Percentiles rank a stretch among this genome's conserved stretches.
Conservation (phyloP, 2,329 filamentous ascomycete genomes). For the Coniella vitis region DNA sequence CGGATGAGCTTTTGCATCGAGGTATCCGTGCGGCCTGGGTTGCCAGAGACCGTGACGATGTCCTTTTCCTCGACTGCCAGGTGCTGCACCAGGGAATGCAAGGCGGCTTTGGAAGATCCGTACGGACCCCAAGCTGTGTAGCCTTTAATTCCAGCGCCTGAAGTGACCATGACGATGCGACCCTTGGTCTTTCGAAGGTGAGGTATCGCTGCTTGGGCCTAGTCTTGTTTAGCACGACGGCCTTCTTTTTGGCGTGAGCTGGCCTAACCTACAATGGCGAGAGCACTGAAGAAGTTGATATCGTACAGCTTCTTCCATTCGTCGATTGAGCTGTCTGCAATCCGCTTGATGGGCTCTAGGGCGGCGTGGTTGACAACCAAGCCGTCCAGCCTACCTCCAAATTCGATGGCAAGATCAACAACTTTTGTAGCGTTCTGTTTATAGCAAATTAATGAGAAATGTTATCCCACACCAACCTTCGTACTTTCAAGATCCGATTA, state of each 20-base stretch:
- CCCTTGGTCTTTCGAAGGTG: slow-evolving; percentile 63
- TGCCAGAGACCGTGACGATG: slow-evolving; percentile 64
- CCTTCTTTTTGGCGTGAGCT: neutral
- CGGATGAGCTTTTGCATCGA: slow-evolving; percentile 84
- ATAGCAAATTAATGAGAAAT: neutral
- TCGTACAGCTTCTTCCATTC: slow-evolving; percentile 75
- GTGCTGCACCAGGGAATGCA: slow-evolving; percentile 72
- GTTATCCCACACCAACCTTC: no score
- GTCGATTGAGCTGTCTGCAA: slow-evolving; percentile 60
- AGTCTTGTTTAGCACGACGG: slow-evolving; percentile 6
- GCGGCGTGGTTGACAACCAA: slow-evolving; percentile 85
- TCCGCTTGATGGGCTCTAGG: slow-evolving; percentile 65
- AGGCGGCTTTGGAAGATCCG: slow-evolving; percentile 72
- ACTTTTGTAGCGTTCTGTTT: slow-evolving; percentile 51
- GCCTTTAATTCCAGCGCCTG: slow-evolving; percentile 61
- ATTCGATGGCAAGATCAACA: slow-evolving; percentile 55
- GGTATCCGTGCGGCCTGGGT: slow-evolving; percentile 79
- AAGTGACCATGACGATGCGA: slow-evolving; percentile 70
- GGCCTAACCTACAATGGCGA: slow-evolving; percentile 59
- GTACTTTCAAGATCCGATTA: no score
- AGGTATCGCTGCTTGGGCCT: slow-evolving; percentile 66
- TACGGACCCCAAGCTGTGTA: slow-evolving; percentile 76
- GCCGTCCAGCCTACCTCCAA: slow-evolving; percentile 70
- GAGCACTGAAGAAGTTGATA: slow-evolving; percentile 77
- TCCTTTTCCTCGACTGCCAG: slow-evolving; percentile 70